These are phyloP conservation scores for Trichoderma endophyticum DNA, from an alignment of 2,329 filamentous ascomycete genomes.

Conservation along the genomic window DNA sequence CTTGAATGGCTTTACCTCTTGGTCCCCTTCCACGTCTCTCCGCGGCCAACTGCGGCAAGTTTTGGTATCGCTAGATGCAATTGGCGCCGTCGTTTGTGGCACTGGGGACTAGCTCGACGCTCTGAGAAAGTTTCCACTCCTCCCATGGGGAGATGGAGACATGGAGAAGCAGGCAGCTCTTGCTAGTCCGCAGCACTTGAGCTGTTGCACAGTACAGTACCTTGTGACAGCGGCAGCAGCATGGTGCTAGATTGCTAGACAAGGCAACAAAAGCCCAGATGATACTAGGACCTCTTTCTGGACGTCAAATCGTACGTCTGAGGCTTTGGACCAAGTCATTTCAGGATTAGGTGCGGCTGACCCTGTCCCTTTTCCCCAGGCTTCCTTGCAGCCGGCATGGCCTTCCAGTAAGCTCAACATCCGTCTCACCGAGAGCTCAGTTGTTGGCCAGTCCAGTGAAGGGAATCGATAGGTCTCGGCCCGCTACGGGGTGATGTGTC, in stretches of 20 bases:
- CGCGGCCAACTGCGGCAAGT: not conserved
- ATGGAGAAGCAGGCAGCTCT: not conserved
- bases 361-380: conserved; percentile 3
- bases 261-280: not conserved
- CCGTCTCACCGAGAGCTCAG: conserved; percentile 16
- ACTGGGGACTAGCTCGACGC: not conserved
- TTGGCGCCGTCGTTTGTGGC: not conserved
- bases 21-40: not conserved
- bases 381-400: conserved; percentile 16
- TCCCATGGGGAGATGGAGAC: not conserved
- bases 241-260: not conserved
- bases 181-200: not conserved
- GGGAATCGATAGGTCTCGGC: not conserved
- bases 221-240: not conserved
- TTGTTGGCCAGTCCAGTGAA: not conserved
- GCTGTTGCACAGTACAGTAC: not conserved
- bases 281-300: not conserved
- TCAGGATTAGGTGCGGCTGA: not conserved
- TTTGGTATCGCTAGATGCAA: not conserved
- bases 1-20: not conserved
- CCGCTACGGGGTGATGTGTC: not conserved
- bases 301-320: not conserved
- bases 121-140: not conserved
- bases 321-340: not conserved
- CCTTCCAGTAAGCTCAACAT: not conserved